These are phyloP conservation scores for Hypoxylon sp. DNA, from an alignment of 2,329 filamentous ascomycete species.

Conservation along the genomic window DNA sequence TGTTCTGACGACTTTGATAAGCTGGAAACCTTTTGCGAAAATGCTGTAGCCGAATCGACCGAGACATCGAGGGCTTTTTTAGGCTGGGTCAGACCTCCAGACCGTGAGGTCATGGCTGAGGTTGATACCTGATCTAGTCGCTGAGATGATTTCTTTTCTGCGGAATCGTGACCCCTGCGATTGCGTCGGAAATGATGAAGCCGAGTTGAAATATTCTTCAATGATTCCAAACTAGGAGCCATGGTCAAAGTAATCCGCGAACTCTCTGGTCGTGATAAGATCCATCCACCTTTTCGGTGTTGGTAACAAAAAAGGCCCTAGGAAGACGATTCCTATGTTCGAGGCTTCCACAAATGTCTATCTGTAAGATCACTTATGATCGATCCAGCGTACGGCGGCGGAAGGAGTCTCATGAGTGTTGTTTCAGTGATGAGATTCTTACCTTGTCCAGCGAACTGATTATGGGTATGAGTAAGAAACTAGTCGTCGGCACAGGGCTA, in stretches of 20 bases:
- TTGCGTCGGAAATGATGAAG: slow-evolving; percentile 13
- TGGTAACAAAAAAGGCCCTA: neutral
- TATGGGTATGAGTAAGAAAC: neutral
- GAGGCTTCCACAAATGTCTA: neutral
- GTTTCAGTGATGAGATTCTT: neutral
- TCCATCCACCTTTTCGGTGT: no score
- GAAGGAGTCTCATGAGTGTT: neutral
- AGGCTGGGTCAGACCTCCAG: neutral
- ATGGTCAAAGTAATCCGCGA: slow-evolving; percentile 15
- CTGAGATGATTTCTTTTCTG: slow-evolving; percentile 14
- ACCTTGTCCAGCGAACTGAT: neutral
- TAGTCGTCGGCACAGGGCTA: neutral
- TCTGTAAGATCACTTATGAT: neutral
- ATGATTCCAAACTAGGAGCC: slow-evolving; percentile 19
- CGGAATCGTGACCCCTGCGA: slow-evolving; percentile 13
- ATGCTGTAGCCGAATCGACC: neutral
- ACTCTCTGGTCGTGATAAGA: neutral
- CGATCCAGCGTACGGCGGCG: neutral
- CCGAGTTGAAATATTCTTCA: slow-evolving; percentile 30
- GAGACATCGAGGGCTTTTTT: slow-evolving; percentile 1
- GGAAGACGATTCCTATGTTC: no score
- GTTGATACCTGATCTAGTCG: neutral
- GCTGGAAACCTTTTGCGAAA: neutral
- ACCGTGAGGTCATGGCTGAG: neutral
- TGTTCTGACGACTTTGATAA: slow-evolving; percentile 5